phyloP scores from a whole-genome alignment of 257 asterid genomes.

The Solanum chaucha region DNA sequence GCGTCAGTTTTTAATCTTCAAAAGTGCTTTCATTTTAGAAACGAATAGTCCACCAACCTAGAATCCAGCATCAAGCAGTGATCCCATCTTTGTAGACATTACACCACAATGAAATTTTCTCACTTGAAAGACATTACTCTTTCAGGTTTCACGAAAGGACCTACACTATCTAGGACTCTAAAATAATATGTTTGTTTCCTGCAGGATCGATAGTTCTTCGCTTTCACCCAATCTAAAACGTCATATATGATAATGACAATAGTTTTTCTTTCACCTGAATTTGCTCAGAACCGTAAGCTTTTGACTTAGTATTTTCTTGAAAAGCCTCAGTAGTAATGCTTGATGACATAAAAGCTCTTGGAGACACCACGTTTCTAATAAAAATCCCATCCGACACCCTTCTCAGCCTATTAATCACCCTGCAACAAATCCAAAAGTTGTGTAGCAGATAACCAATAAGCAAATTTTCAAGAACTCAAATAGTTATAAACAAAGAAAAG shows the following conservation, averaged over 20 bases:
- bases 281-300: constrained; percentile 89
- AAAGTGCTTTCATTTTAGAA: background rate
- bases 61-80: background rate
- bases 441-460: background rate
- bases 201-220: background rate
- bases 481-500: background rate
- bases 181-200: background rate
- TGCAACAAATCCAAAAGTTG: constrained; percentile 14
- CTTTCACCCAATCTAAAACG: background rate
- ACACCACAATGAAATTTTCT: background rate
- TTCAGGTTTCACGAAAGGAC: background rate
- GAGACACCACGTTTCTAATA: constrained; percentile 31
- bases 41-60: background rate
- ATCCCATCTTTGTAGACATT: background rate
- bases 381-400: constrained; percentile 24
- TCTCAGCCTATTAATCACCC: constrained; percentile 40
- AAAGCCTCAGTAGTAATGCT: constrained; percentile 50
- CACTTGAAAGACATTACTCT: background rate
- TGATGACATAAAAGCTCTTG: constrained; percentile 76
- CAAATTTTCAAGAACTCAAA: background rate
- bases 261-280: constrained; percentile 57
- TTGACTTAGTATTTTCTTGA: constrained; percentile 36
- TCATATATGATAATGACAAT: background rate
- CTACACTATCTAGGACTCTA: background rate
- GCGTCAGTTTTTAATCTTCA: background rate